Evolutionary conservation across 345 rosid species (phyloP), one percentile per base, ranked within the genome.

Genomic region (Boechera stricta): DNA sequence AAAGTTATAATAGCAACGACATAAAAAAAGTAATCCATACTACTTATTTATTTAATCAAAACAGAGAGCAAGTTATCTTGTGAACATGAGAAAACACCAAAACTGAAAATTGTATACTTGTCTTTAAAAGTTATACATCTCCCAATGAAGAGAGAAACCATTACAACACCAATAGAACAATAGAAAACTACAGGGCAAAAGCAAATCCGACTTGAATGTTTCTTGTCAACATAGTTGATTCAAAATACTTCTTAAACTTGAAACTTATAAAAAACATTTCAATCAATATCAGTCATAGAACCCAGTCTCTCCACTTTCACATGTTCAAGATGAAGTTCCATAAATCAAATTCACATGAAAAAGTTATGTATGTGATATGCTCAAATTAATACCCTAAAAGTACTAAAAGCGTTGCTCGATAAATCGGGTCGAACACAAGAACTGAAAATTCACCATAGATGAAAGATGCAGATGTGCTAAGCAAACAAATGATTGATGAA

Each of bases 201-300:
- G 49, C 9, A 69, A 76, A 52, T 24, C 49, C 53, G 51, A 42
- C 75, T 61, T 62, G 35, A 24, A 54, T 62, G 69, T 48, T 39
- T 47, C 41, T 54, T 54, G 71, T 56, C 71, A 77, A 71, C 80
- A 63, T 16, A 16, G 72, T 47, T 77, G 71, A 56, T 71, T 47
- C 76, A 71, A 28, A 71, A 7, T 55, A 70, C 65, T 57, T 32
- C 33, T 3, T 69, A 44, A 62, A 31, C 64, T 39, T 18, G 21
- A 18, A 18, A 18, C 21, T 18, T 18, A 18, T 18, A 18, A 18
- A 18, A 18, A 18, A 18, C 39, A 7, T 35, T 35, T 35, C 39
- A 35, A 9, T 35, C 39, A 35, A 7, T 35, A 35, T 35, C 7
- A 6, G 6, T 35, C 39, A 35, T 35, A 35, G 6, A 35, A 41